Conservation (phyloP, 495 filamentous ascomycete species). For the Oidiodendron maius region DNA sequence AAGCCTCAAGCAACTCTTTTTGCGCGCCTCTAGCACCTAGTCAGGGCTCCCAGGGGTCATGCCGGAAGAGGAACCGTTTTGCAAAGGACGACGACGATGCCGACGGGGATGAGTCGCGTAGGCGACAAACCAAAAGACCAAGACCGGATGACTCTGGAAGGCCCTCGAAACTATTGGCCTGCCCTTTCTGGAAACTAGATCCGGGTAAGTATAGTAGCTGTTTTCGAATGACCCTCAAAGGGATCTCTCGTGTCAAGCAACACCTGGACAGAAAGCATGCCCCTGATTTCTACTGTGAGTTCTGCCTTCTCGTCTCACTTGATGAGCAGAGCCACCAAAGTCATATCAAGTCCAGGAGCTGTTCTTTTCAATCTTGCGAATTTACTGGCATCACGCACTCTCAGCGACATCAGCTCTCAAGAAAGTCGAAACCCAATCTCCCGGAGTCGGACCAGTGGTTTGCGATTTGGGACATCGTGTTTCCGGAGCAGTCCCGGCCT, state of each 20-base stretch:
- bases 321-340: slow-evolving; percentile 21
- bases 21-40: no score
- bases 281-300: slow-evolving; percentile 27
- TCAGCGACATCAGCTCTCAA: slow-evolving; percentile 22
- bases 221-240: slow-evolving; percentile 23
- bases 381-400: slow-evolving; percentile 27
- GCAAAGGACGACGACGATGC: slow-evolving; percentile 2
- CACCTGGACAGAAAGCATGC: slow-evolving; percentile 27
- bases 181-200: slow-evolving; percentile 29
- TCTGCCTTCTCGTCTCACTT: slow-evolving; percentile 21
- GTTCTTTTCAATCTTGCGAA: slow-evolving; percentile 11
- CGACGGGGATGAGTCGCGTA: neutral
- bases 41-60: neutral
- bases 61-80: neutral
- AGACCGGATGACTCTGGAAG: neutral
- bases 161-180: slow-evolving; percentile 19
- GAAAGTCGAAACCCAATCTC: slow-evolving; percentile 9
- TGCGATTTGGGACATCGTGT: slow-evolving; percentile 12
- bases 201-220: slow-evolving; percentile 23
- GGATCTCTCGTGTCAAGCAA: slow-evolving; percentile 32
- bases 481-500: slow-evolving; percentile 2
- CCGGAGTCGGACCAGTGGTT: slow-evolving; percentile 9
- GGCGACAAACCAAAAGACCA: neutral
- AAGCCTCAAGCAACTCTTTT: no score
- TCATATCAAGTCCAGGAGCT: slow-evolving; percentile 18